Percentiles rank a stretch among this genome's conserved stretches.
Conservation (phyloP, 257 asterid species). For the Rehmannia glutinosa region DNA sequence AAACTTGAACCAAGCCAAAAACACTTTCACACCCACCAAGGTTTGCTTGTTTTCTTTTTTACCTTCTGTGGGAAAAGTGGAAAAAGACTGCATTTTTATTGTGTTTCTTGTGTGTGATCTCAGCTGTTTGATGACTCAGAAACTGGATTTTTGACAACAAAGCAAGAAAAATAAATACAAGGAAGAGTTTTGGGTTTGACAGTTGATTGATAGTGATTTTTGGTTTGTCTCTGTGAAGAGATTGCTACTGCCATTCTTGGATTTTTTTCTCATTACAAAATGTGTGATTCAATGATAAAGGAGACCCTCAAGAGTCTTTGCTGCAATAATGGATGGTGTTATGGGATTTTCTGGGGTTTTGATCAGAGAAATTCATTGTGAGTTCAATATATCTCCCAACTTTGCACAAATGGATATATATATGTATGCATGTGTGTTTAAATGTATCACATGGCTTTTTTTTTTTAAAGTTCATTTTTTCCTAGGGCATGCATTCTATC, state of each 20-base stretch:
- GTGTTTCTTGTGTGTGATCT: conserved; percentile 20
- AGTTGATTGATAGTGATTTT: neutral
- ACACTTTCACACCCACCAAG: conserved; percentile 26
- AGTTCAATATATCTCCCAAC: conserved; percentile 19
- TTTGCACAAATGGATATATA: too few relatives aligned
- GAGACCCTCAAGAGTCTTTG: conserved; percentile 58
- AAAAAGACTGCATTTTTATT: conserved; percentile 27
- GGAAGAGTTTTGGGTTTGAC: conserved; percentile 10
- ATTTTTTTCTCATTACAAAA: conserved; percentile 16
- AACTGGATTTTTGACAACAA: neutral
- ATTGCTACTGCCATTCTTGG: conserved; percentile 23
- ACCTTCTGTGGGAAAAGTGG: conserved; percentile 4
- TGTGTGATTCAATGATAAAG: conserved; percentile 43
- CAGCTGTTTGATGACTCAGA: conserved; percentile 4
- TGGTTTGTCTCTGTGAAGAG: neutral
- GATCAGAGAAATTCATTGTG: conserved; percentile 60
- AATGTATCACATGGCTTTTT: conserved; percentile 2
- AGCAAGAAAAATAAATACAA: neutral
- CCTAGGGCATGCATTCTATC: neutral
- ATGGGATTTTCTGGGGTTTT: conserved; percentile 85
- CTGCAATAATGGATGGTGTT: conserved; percentile 73
- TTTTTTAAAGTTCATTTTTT: neutral
- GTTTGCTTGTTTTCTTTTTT: conserved; percentile 12
- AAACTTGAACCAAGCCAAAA: conserved; percentile 21
- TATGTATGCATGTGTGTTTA: conserved; percentile 15